These are phyloP conservation scores for Podaxis sp. DNA, from an alignment of 768 basidiomycete genomes.

Conservation along the genomic window DNA sequence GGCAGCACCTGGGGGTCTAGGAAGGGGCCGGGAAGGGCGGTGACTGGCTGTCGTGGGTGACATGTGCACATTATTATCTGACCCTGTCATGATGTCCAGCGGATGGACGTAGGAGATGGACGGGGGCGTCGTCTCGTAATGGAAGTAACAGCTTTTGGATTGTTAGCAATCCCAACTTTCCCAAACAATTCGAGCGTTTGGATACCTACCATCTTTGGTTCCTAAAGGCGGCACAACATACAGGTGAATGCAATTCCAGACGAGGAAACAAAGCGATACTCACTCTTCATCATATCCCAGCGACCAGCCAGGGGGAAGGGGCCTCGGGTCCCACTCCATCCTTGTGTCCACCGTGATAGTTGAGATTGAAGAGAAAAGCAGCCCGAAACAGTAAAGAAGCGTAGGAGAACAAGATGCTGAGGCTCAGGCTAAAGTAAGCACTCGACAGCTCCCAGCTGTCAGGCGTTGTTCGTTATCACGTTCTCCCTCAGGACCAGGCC, in stretches of 20 bases:
- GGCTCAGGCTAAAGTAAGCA: neutral
- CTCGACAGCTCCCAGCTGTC: neutral
- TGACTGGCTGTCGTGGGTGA: neutral
- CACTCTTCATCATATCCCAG: conserved; percentile 20
- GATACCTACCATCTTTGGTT: conserved; percentile 1
- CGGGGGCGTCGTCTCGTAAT: neutral
- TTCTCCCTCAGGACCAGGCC: neutral
- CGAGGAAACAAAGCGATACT: neutral
- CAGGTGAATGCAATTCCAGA: neutral
- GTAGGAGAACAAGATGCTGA: neutral
- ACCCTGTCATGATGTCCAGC: neutral
- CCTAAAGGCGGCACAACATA: neutral
- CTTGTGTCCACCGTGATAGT: neutral
- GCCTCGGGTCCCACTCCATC: conserved; percentile 16
- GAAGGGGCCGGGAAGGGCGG: conserved; percentile 1
- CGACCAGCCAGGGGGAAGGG: conserved; percentile 20
- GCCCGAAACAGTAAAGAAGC: neutral
- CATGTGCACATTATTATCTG: neutral
- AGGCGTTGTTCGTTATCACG: conserved; percentile 2
- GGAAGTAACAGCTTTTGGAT: conserved; percentile 7
- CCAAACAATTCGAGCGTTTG: neutral
- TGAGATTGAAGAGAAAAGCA: neutral
- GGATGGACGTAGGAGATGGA: conserved; percentile 8
- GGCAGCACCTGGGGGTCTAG: conserved; percentile 1
- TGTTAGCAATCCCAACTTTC: neutral